Conservation (phyloP, 2,329 filamentous ascomycete species). For the Nemania sp. region DNA sequence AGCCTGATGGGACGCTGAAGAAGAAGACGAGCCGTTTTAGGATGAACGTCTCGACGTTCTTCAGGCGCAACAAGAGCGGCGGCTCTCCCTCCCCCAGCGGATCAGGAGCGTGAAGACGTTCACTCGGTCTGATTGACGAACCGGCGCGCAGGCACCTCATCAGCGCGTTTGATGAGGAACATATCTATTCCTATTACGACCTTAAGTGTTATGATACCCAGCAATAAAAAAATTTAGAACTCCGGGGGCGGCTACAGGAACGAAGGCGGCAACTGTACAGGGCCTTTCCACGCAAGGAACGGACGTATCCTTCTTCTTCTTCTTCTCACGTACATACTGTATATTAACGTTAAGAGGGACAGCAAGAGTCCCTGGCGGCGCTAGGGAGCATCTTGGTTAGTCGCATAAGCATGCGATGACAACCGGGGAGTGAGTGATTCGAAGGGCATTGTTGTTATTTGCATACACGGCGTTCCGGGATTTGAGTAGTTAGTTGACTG, state of each 20-base stretch:
- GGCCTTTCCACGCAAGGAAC: slow-evolving; percentile 18
- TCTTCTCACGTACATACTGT: slow-evolving; percentile 30
- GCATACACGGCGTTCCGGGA: slow-evolving; percentile 39
- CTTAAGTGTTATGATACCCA: slow-evolving; percentile 33
- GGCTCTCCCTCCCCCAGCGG: slow-evolving; percentile 41
- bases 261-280: slow-evolving; percentile 22
- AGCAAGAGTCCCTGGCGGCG: background rate
- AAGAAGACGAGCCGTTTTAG: slow-evolving; percentile 68
- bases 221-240: slow-evolving; percentile 21
- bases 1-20: slow-evolving; percentile 57
- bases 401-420: slow-evolving; percentile 18
- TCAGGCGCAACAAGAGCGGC: slow-evolving; percentile 56
- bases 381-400: slow-evolving; percentile 8
- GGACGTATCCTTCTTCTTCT: slow-evolving; percentile 28
- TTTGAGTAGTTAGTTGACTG: too few species aligned
- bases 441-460: slow-evolving; percentile 28
- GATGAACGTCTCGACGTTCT: slow-evolving; percentile 64
- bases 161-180: slow-evolving; percentile 17
- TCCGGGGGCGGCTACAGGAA: slow-evolving; percentile 12
- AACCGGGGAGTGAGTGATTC: slow-evolving; percentile 9
- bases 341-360: slow-evolving; percentile 25
- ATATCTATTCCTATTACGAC: slow-evolving; percentile 24
- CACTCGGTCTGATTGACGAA: slow-evolving; percentile 7
- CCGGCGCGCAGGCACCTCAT: slow-evolving; percentile 9
- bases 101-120: slow-evolving; percentile 27